These are phyloP conservation scores for Pythium scleroteichum DNA, from an alignment of 352 stramenopile genomes.

Conservation along the genomic window DNA sequence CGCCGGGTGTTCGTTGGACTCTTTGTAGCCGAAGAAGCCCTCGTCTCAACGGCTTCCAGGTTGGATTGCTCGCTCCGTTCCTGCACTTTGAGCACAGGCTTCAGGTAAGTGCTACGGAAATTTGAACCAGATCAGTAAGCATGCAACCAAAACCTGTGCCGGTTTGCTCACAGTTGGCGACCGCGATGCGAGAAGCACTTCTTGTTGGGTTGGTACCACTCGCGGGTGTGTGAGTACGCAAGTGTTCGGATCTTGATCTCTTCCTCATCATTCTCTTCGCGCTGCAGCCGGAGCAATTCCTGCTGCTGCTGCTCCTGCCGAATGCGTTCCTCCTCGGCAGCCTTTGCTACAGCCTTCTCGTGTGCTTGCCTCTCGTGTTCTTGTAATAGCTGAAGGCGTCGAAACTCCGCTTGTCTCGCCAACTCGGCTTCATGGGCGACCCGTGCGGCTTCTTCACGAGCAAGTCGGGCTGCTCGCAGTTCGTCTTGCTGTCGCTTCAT, in stretches of 20 bases:
- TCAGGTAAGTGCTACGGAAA: constrained; percentile 62
- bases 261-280: constrained; percentile 55
- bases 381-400: constrained; percentile 6
- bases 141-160: not conserved
- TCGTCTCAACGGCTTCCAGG: not conserved
- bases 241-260: constrained; percentile 61
- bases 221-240: constrained; percentile 54
- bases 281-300: constrained; percentile 35
- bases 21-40: not conserved
- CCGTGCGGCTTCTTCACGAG: constrained; percentile 1
- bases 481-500: constrained; percentile 15
- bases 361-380: constrained; percentile 10
- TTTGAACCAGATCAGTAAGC: constrained; percentile 8
- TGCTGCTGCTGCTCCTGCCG: constrained; percentile 28
- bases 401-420: constrained; percentile 12
- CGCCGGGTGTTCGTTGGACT: constrained; percentile 13
- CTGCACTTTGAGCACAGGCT: constrained; percentile 39
- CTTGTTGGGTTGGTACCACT: constrained; percentile 67
- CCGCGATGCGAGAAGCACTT: constrained; percentile 63
- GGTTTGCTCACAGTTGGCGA: constrained; percentile 44
- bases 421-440: not conserved
- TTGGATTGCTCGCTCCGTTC: not conserved
- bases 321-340: constrained; percentile 28
- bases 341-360: constrained; percentile 14
- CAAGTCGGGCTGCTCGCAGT: constrained; percentile 10